phyloP scores from a whole-genome alignment of 371 early-diverging fungal genomes.

The Apophysomyces ossiformis region DNA sequence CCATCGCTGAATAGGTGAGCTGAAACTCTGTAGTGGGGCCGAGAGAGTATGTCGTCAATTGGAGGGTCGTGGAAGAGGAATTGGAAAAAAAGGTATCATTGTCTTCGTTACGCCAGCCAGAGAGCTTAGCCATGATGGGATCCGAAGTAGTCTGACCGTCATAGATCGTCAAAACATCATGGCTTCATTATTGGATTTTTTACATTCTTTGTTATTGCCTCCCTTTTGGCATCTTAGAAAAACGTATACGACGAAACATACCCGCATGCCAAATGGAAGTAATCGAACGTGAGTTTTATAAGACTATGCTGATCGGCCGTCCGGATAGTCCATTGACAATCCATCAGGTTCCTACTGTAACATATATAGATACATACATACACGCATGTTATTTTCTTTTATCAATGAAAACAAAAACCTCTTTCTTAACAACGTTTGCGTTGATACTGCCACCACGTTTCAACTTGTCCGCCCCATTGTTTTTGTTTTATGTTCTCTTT shows the following conservation, averaged over 20 bases:
- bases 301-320: too few species aligned
- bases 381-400: background rate
- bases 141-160: constrained; percentile 7
- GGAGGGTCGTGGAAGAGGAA: background rate
- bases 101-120: constrained; percentile 7
- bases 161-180: constrained; percentile 20
- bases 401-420: too few species aligned
- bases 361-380: background rate
- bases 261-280: too few species aligned
- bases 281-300: too few species aligned
- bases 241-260: too few species aligned
- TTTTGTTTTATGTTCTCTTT: background rate
- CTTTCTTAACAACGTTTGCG: too few species aligned
- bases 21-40: background rate
- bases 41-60: background rate
- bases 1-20: background rate
- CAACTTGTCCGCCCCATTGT: background rate
- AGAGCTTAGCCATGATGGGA: constrained; percentile 12
- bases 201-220: too few species aligned
- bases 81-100: constrained; percentile 6
- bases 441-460: background rate
- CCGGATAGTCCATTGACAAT: too few species aligned
- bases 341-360: too few species aligned
- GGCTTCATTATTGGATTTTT: background rate
- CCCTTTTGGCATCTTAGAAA: too few species aligned